Evolutionary conservation across 257 asterid genomes (phyloP).

Genomic region (Solanum rostratum): DNA sequence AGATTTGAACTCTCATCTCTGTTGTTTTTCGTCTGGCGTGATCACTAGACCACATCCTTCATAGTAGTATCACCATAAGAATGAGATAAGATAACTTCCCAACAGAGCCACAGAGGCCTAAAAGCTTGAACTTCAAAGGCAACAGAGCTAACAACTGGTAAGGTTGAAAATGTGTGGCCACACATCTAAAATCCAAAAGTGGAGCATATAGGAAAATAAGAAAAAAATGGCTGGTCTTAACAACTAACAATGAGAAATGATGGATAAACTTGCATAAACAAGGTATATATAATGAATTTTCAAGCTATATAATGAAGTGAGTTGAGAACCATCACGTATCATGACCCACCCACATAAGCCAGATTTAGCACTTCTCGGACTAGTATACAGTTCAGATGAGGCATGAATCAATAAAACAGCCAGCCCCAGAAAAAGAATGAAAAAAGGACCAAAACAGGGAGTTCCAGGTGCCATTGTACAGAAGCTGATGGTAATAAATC

Average conservation of each 20-base stretch:
- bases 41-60: background rate
- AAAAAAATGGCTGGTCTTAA: background rate
- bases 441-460: background rate
- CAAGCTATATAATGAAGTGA: background rate
- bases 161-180: background rate
- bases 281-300: background rate
- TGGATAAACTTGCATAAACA: background rate
- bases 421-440: background rate
- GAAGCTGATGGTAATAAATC: background rate
- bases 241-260: background rate
- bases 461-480: background rate
- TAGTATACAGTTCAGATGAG: background rate
- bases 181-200: background rate
- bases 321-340: background rate
- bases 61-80: background rate
- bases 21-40: background rate
- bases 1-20: background rate
- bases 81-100: background rate
- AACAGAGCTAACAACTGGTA: background rate
- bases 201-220: background rate
- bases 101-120: background rate
- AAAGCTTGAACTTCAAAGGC: background rate
- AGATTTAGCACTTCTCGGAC: background rate
- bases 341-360: background rate
- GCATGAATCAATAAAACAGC: background rate